A percentile compares a stretch with the other conserved stretches of the same genome.
phyloP scores from a whole-genome alignment of 1,284 basidiomycete genomes.

The Dichomitus squalens region DNA sequence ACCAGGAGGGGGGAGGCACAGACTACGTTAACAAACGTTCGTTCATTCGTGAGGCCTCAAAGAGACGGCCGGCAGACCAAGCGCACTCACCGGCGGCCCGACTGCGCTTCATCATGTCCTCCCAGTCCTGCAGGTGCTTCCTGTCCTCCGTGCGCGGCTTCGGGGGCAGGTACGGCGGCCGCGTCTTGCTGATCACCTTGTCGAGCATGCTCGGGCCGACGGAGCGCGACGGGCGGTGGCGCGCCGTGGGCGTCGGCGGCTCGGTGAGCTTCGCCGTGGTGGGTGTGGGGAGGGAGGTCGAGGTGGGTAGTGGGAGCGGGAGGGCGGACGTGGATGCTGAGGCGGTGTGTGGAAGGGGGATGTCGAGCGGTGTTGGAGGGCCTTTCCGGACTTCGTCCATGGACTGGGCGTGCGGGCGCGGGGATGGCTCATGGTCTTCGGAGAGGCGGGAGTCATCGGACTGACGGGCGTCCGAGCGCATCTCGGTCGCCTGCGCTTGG shows the following conservation, averaged over 20 bases:
- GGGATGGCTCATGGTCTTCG: conserved; percentile 2
- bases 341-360: conserved; percentile 13
- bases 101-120: conserved; percentile 88
- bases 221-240: conserved; percentile 52
- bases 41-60: conserved; percentile 24
- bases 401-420: conserved; percentile 15
- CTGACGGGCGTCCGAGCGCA: conserved; percentile 15
- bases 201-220: conserved; percentile 69
- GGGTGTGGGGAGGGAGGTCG: conserved; percentile 27
- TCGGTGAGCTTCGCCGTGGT: conserved; percentile 15
- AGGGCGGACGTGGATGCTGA: conserved; percentile 32
- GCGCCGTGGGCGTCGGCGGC: conserved; percentile 21
- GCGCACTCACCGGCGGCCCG: conserved; percentile 63
- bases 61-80: conserved; percentile 5
- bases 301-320: conserved; percentile 20
- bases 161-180: conserved; percentile 84
- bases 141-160: conserved; percentile 81
- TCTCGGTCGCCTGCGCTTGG: conserved; percentile 29
- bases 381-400: conserved; percentile 17
- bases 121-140: conserved; percentile 88
- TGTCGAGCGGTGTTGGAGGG: conserved; percentile 15
- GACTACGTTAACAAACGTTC: conserved; percentile 33
- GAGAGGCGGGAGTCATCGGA: not conserved
- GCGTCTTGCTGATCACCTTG: conserved; percentile 76
- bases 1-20: conserved; percentile 9